Base-by-base conservation (phyloP, 2,329 filamentous ascomycete species). In the Raffaelea arxii region DNA sequence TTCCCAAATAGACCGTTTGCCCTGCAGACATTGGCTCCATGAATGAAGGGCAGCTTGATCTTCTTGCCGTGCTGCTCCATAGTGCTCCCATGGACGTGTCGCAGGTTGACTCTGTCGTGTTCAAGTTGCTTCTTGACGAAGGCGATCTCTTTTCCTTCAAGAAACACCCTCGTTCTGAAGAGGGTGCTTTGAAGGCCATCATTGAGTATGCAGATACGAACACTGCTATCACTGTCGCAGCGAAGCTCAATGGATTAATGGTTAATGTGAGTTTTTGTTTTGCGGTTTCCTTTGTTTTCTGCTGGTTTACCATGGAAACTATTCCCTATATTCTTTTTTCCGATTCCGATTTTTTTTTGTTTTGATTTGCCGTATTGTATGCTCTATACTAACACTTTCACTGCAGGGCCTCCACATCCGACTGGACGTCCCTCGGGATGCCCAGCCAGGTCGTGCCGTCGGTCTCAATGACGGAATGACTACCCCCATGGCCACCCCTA, bases 21-120 rank as follows among this genome's bases (percentile, higher is more conserved):
- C 59, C 59, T 10, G 54, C 51, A 12, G 55, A 57, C 21, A 51
- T 56, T 37, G 59, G 61, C 25, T 58, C 70, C 18, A 62, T 69
- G 41, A 70, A 75, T 51, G 77, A 81, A 60, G 78, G 75, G 18
- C 74, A 80, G 55, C 58, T 80, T 35, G 63, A 69, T 47, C 58
- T 80, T 11, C 69, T 67, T n/a, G 71, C 74, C 22, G 53, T 54
- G 4, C 48, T 54, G 5, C 49, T 53, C 0, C 51, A 54, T 25
- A 54, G 52, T 19, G 42, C 53, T 12, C 46, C 49, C 16, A 46
- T 52, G 27, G 46, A 48, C 2, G 9, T 49, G 6, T 42, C 48
- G 2, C 46, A 52, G 5, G 44, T 66, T 5, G 67, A 74, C 44
- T 54, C 65, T 2, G 59, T 63, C n/a, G 48, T 74, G 4, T 61